Evolutionary conservation across 1,284 basidiomycete species (phyloP), one percentile per base, ranked within the genome.

Genomic region (Malassezia sympodialis): DNA sequence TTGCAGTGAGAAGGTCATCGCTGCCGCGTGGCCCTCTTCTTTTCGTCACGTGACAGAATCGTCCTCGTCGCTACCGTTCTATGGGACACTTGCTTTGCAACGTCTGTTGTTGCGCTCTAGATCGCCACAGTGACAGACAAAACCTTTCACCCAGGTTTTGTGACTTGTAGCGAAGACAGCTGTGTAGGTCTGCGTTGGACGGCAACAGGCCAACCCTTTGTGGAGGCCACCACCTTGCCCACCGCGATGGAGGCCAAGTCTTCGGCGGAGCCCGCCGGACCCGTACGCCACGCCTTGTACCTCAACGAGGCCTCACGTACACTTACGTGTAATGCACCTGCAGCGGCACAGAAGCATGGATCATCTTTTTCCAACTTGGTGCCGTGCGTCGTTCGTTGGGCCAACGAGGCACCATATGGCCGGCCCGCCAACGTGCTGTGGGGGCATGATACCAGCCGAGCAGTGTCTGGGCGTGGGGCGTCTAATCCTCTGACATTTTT

Each of bases 211-310:
- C 26, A 8, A 27, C 26, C 26, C 8, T 8, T 27, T 5, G 31
- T 32, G 31, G 31, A 32, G 31, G 31, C 14, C 11, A 15, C 28
- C 31, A 81, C 75, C 17, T 43, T 40, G 17, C 23, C 8, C 8
- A 28, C 11, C 19, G 27, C 42, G 28, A 30, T 32, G 44, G 21
- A 31, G 41, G 41, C 41, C 14, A 43, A n/a, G 24, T 15, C 23
- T n/a, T 27, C 27, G 41, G 41, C 24, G 19, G 24, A 28, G 11
- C 2, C 24, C 17, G 23, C 30, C 27, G 27, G 27, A 12, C 28
- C 44, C 14, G 19, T 30, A 23, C 44, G 27, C 6, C 26, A 50
- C 5, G 37, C 37, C 7, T 21, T 50, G 8, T 35, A 41, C 15
- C 23, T 24, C 17, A 26, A 50, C 37, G 49, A 35, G 19, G 34